Evolutionary conservation across 768 basidiomycete species (phyloP), one percentile per base, ranked within the genome.

Genomic region (Pulveroboletus sp.): DNA sequence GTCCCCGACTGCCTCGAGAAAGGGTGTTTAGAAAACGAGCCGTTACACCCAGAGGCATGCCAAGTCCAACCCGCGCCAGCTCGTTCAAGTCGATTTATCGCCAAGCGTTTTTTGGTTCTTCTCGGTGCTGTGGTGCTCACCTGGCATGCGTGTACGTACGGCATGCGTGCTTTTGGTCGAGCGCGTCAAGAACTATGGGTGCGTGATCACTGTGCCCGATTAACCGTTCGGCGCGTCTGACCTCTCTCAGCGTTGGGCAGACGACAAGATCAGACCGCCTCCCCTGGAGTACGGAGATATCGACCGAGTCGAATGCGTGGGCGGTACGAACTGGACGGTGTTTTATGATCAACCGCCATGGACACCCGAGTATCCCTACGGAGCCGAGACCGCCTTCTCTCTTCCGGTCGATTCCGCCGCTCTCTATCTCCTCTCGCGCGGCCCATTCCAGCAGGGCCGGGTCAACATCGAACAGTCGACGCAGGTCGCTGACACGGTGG

Each of bases 391-490:
- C 10, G 34, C 45, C 2, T 59, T 71, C 50, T 53, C 61, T 17
- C 66, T 73, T 13, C 68, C 72, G 12, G 30, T 62, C 32, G 42
- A 63, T 26, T 55, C 64, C 10, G 67, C 72, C 31, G 50, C 39
- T 6, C 53, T 72, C 38, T 68, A 57, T 42, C 50, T 73, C 23
- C 6, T 64, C 12, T 54, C 71, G 40, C 65, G 56, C 30, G 71
- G 71, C 13, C 37, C 27, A 1, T 50, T 52, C 50, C 62, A 71
- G 34, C 34, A 50, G 0, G 71, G 72, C 22, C 17, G 36, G 12
- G 58, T 69, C 29, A 57, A 63, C 32, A 59, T 72, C 20, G 45
- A 57, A 22, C 60, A 69, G 36, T 70, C 72, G 10, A 50, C 57
- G 3, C 50, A 61, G n/a, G 51, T 57, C 7, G n/a, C 23, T 6